These are phyloP conservation scores for Podosphaera fusca DNA, from an alignment of 2,329 filamentous ascomycete species.

Conservation along the genomic window DNA sequence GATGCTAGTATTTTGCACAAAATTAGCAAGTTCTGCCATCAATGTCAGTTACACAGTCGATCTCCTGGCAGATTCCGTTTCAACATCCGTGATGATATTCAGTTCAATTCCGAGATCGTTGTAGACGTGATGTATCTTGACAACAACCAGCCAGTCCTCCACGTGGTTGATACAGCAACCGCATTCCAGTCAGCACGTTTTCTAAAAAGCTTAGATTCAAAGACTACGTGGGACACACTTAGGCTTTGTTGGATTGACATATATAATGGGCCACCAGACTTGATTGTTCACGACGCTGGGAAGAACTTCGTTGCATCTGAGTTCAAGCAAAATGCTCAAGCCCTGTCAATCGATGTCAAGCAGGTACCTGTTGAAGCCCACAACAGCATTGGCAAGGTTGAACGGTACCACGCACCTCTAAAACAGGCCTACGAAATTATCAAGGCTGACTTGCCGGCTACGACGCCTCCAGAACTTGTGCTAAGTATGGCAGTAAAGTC, in stretches of 20 bases:
- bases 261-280: slow-evolving; percentile 1
- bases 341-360: not conserved
- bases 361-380: no score
- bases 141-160: no score
- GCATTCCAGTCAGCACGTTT: no score
- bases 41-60: no score
- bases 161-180: no score
- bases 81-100: not conserved
- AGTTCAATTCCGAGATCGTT: not conserved
- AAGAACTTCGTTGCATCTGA: slow-evolving; percentile 3
- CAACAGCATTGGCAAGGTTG: not conserved
- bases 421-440: slow-evolving; percentile 1
- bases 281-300: not conserved
- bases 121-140: not conserved
- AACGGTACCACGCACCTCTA: not conserved
- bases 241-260: slow-evolving; percentile 2
- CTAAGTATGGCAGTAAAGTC: no score
- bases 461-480: not conserved
- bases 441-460: not conserved
- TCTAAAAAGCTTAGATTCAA: not conserved
- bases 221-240: slow-evolving; percentile 1
- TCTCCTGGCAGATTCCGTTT: not conserved
- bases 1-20: no score
- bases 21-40: no score
- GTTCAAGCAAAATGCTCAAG: not conserved